Evolutionary conservation across 1,139 yeast genomes (phyloP).

Genomic region (Pichia sp.): DNA sequence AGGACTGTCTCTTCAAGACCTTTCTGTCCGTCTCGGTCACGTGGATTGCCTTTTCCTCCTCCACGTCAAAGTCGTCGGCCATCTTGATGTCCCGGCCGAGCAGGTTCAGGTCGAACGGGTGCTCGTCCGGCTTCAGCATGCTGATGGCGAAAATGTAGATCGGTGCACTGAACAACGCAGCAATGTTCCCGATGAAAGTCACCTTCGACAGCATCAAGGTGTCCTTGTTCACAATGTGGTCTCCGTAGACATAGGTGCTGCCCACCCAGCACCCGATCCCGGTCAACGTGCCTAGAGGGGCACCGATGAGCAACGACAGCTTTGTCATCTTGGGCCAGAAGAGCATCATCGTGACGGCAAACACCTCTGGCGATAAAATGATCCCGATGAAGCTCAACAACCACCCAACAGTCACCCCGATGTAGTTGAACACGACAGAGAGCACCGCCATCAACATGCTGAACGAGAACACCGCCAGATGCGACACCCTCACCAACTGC

Average conservation of each 20-base stretch:
- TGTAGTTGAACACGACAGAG: slow-evolving; percentile 40
- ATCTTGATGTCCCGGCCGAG: slow-evolving; percentile 48
- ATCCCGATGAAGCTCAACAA: slow-evolving; percentile 42
- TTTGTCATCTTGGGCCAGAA: slow-evolving; percentile 49
- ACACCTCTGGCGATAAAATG: slow-evolving; percentile 34
- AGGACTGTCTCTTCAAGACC: slow-evolving; percentile 25
- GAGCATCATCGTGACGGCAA: slow-evolving; percentile 35
- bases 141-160: slow-evolving; percentile 50
- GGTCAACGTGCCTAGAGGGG: slow-evolving; percentile 36
- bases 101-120: slow-evolving; percentile 66
- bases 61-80: slow-evolving; percentile 65
- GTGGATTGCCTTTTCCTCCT: slow-evolving; percentile 39
- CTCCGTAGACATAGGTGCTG: slow-evolving; percentile 33
- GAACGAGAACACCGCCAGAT: slow-evolving; percentile 37
- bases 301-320: slow-evolving; percentile 33
- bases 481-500: slow-evolving; percentile 39
- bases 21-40: slow-evolving; percentile 23
- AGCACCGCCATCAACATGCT: slow-evolving; percentile 39
- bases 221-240: slow-evolving; percentile 32
- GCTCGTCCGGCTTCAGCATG: slow-evolving; percentile 51
- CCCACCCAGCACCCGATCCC: slow-evolving; percentile 42
- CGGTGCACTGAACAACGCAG: slow-evolving; percentile 35
- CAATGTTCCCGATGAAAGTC: slow-evolving; percentile 39
- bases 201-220: slow-evolving; percentile 35
- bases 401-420: slow-evolving; percentile 41